Base-by-base conservation (phyloP, 306 rosid genomes). In the Ziziphus jujuba region DNA sequence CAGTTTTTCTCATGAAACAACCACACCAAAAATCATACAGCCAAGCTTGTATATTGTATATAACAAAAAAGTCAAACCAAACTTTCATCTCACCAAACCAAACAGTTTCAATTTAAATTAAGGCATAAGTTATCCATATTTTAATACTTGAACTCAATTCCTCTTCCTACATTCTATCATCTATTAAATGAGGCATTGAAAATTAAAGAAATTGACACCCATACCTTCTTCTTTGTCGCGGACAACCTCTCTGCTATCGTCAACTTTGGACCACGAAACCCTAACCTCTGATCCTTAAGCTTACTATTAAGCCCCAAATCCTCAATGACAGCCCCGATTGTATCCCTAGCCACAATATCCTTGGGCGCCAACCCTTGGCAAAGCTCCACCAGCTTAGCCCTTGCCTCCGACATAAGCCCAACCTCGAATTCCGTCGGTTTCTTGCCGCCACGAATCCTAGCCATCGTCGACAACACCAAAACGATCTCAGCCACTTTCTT, bases 401-500 rank as follows among this genome's bases (percentile, higher is more conserved):
- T 77, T 7, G 99, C 99, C 81, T 93, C 99, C 58, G 68, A 70
- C 97, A 93, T 93, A 43, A 93, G 80, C 25, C 70, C 84, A 65
- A 85, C 61, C 74, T 93, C 99, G 1, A 59, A 78, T 17, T 84
- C 87, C 36, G 84, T 82, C 9, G 99, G 97, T 31, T 72, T 75
- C 57, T 79, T 85, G 47, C 87, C 96, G 0, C 76, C 97, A 9
- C 99, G 91, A 70, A 93, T 74, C 34, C 81, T 65, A 43, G 92
- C 82, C 99, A 93, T 85, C 2, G 96, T 79, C 9, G 96, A 91
- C 78, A 93, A 55, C 22, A 83, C 97, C 66, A 93, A 55, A 57
- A 93, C 92, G 79, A 93, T 88, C 87, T 90, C 96, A 69, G 99
- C 99, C 65, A 93, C 97, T 70, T 90, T 76, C 88, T 78, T 88